Evolutionary conservation across 768 basidiomycete species (phyloP).

Genomic region (Gloeopeniophorella convolvens): DNA sequence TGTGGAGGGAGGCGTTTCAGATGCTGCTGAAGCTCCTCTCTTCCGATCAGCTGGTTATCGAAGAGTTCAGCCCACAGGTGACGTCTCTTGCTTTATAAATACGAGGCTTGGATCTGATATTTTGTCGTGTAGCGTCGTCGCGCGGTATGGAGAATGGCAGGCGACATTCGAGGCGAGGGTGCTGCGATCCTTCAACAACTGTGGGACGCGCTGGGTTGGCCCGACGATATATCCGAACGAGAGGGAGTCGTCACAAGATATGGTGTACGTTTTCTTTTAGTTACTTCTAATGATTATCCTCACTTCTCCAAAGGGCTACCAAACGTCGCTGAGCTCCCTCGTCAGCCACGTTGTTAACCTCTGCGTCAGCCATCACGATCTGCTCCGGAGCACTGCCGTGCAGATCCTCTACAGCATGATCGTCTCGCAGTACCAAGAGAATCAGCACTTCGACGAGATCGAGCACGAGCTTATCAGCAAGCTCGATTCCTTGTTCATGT

Average conservation of each 20-base stretch:
- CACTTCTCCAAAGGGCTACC: constrained; percentile 59
- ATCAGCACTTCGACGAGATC: constrained; percentile 80
- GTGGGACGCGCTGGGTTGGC: constrained; percentile 84
- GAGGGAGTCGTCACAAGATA: constrained; percentile 54
- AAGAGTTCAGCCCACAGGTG: constrained; percentile 92
- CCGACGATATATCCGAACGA: constrained; percentile 47
- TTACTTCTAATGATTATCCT: constrained; percentile 9
- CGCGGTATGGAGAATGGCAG: constrained; percentile 93
- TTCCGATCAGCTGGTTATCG: constrained; percentile 87
- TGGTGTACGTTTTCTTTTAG: constrained; percentile 47
- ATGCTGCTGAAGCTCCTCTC: constrained; percentile 82
- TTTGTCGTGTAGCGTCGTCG: constrained; percentile 66
- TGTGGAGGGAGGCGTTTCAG: constrained; percentile 79
- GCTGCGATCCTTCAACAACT: constrained; percentile 69
- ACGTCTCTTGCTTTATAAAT: constrained; percentile 8
- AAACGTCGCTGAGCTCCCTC: constrained; percentile 72
- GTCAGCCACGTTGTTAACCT: constrained; percentile 88
- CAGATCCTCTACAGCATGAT: constrained; percentile 96
- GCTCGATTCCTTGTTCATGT: constrained; percentile 89
- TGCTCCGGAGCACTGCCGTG: constrained; percentile 82
- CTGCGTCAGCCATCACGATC: constrained; percentile 93
- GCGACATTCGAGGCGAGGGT: constrained; percentile 91
- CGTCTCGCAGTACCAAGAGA: constrained; percentile 81
- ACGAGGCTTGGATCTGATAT: neutral
- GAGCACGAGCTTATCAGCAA: constrained; percentile 90